Evolutionary conservation across 805 yeast species (phyloP), one percentile per base, ranked within the genome.

Genomic region (Candida easanensis): DNA sequence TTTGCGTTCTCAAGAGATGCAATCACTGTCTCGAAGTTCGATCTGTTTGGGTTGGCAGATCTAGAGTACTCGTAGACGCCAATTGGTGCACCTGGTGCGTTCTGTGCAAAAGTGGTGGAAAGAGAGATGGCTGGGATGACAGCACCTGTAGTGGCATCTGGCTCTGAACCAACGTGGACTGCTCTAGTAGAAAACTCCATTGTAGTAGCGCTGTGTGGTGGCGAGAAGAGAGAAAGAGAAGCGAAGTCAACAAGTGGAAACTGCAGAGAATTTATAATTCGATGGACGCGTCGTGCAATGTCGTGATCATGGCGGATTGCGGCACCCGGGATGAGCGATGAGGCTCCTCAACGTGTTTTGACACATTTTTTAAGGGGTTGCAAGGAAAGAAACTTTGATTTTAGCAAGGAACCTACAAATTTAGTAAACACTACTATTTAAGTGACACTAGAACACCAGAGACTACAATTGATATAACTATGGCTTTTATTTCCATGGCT

Each of bases 1-100:
- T 80, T 77, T 51, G 82, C 96, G 45, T 78, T 76, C 66, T 87
- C 96, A 45, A 87, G 72, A 15, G 88, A 72, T 41, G 95, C 95
- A 42, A 87, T 76, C 9, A 87, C 91, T 40, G 67, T 69, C 68
- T 88, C 96, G 50, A 87, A 81, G 62, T 79, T 81, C 63, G 79
- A 81, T 70, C 96, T 80, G 76, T 87, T 88, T 49, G 96, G 96
- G 67, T 87, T 87, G 50, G 83, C 80, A 22, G 91, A 83, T 64
- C 96, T 76, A 16, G 95, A 84, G 70, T 87, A 87, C 63, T 88
- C 95, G 68, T 80, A 88, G 35, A 65, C 73, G 38, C 95, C 95
- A 36, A 88, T 61, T 45, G 95, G 95, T 54, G 76, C 68, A 39
- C 88, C 79, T 42, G 95, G 95, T 49, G 80, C 78, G 40, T 76